Percentiles rank a stretch among this genome's conserved stretches.
Conservation (phyloP, 139 green algal species). For the Deuterostichococcus epilithicus region DNA sequence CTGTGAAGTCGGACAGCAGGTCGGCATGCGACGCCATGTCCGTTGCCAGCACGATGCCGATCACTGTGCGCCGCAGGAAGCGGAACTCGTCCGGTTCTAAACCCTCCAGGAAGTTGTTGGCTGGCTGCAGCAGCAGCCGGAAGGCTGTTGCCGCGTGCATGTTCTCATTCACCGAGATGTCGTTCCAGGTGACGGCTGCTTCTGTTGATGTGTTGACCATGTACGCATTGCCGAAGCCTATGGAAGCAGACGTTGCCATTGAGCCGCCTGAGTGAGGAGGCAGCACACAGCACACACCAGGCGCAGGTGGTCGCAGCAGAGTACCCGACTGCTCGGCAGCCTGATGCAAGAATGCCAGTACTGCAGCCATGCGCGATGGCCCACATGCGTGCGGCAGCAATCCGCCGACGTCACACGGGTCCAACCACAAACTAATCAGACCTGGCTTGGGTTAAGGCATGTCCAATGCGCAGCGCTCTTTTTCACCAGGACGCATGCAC, state of each 20-base stretch:
- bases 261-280: too few species aligned
- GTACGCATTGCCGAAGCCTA: slow-evolving; percentile 67
- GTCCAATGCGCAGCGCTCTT: too few species aligned
- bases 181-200: slow-evolving; percentile 57
- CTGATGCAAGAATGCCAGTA: not conserved
- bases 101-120: slow-evolving; percentile 42
- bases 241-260: slow-evolving; percentile 7
- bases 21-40: slow-evolving; percentile 54
- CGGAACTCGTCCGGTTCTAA: slow-evolving; percentile 26
- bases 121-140: slow-evolving; percentile 29
- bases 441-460: too few species aligned
- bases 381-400: too few species aligned
- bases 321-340: not conserved
- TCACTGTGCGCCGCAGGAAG: slow-evolving; percentile 40
- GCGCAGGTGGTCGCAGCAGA: too few species aligned
- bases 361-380: too few species aligned
- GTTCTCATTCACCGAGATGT: slow-evolving; percentile 65
- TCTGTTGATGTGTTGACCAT: slow-evolving; percentile 42
- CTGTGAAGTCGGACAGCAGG: slow-evolving; percentile 19
- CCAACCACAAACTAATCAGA: too few species aligned
- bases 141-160: slow-evolving; percentile 47
- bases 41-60: slow-evolving; percentile 57
- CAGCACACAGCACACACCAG: too few species aligned
- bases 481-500: not conserved
- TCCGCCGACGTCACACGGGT: too few species aligned